Evolutionary conservation across 2,329 filamentous ascomycete species (phyloP).

Genomic region (Sarocladiaceae sp.): DNA sequence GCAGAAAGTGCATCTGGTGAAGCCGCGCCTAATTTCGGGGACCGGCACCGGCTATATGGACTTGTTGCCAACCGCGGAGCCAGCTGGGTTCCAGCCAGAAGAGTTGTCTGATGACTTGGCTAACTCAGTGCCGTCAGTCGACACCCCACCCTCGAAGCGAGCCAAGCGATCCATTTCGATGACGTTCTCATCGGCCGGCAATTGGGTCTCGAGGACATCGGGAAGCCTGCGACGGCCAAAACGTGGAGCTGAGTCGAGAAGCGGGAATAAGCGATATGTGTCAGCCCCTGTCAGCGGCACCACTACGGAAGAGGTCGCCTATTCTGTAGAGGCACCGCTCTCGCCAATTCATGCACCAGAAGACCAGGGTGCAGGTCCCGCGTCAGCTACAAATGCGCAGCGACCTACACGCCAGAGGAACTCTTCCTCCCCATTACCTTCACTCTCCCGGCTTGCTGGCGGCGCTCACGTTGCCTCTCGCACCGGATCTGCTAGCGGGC

Average conservation of each 20-base stretch:
- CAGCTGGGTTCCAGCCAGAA: conserved; percentile 17
- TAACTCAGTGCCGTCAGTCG: conserved; percentile 21
- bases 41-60: conserved; percentile 18
- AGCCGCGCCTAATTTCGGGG: conserved; percentile 30
- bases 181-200: conserved; percentile 53
- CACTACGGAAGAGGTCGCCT: conserved; percentile 23
- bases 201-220: conserved; percentile 50
- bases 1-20: conserved; percentile 28
- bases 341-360: conserved; percentile 4
- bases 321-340: conserved; percentile 17
- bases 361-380: conserved; percentile 12
- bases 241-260: conserved; percentile 37
- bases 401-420: conserved; percentile 35
- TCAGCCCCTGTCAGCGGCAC: conserved; percentile 44
- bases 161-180: conserved; percentile 54
- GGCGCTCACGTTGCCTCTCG: conserved; percentile 47
- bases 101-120: conserved; percentile 13
- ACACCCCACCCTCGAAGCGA: conserved; percentile 38
- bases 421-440: conserved; percentile 52
- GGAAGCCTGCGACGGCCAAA: conserved; percentile 55
- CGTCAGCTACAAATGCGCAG: conserved; percentile 14
- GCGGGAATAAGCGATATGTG: conserved; percentile 44
- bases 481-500: conserved; percentile 36
- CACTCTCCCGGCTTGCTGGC: conserved; percentile 49
- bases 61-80: conserved; percentile 17